A percentile compares a stretch with the other conserved stretches of the same genome.
Conservation (phyloP, 768 basidiomycete species). For the Amanita phalloides region DNA sequence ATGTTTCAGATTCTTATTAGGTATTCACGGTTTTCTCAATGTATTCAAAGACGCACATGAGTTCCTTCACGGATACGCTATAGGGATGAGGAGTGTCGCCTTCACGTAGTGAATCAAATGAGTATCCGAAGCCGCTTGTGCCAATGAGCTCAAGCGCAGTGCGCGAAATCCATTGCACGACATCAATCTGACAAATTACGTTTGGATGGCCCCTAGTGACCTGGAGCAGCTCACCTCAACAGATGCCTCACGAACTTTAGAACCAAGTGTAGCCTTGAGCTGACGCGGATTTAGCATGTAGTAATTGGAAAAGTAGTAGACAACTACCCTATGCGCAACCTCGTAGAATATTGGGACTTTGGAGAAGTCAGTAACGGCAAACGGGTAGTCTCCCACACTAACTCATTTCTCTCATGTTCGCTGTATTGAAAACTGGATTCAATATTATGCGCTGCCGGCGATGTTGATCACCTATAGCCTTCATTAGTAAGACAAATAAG, state of each 20-base stretch:
- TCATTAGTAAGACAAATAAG: conserved; percentile 15
- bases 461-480: conserved; percentile 27
- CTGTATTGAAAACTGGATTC: conserved; percentile 31
- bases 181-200: conserved; percentile 18
- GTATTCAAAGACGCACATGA: conserved; percentile 16
- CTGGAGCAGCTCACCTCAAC: background rate
- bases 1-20: background rate
- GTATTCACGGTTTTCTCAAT: background rate
- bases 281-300: background rate
- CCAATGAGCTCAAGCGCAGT: conserved; percentile 38
- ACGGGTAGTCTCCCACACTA: conserved; percentile 1
- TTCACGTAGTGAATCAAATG: conserved; percentile 28
- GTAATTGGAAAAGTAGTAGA: background rate
- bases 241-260: background rate
- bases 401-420: conserved; percentile 30
- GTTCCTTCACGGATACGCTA: conserved; percentile 17
- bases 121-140: conserved; percentile 34
- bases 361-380: background rate
- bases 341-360: conserved; percentile 24
- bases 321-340: conserved; percentile 17
- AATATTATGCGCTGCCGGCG: conserved; percentile 31
- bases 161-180: conserved; percentile 25
- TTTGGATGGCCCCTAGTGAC: background rate
- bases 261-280: background rate
- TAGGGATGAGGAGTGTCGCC: conserved; percentile 20